Evolutionary conservation across 768 basidiomycete species (phyloP), one percentile per base, ranked within the genome.

Genomic region (Lentinula lateritia): DNA sequence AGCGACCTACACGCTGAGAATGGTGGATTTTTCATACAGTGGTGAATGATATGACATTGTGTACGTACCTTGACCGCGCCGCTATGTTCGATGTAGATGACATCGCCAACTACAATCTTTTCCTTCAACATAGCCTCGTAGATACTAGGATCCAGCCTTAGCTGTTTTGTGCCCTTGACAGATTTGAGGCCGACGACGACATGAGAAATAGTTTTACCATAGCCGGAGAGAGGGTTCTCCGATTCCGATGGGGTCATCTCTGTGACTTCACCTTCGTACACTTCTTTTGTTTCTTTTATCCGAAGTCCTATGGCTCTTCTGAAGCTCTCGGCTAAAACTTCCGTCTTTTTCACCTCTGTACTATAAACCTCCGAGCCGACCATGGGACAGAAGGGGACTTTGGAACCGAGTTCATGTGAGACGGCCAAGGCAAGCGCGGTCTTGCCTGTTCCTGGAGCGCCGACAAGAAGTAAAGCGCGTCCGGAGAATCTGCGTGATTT

Each of bases 241-340:
- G 96, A 84, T 76, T 98, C 97, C 20, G 93, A 86, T 2, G 97
- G 97, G 3, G 96, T 97, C 63, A 98, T 77, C 70, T 98, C 96
- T 8, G 96, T 98, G 16, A 99, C 92, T 75, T 99, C 96, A 62
- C 97, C 96, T 73, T 98, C 96, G 74, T 95, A 98, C 6, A 98
- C 95, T 70, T 97, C 94, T 72, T 99, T 98, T 6, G 95, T 98
- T 75, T 98, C 97, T 74, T 98, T 98, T 80, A 98, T 97, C 72
- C 96, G 87, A 41, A 98, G 83, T 52, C 96, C 95, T 63, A 99
- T 99, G 12, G 97, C 95, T 66, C 97, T 79, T 61, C 96, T 82
- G 75, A 98, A 98, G 41, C 88, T 86, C 73, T 98, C 96, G 52
- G 95, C 93, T 18, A 99, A 78, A 5, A 98, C 95, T 71, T 98